phyloP scores from a whole-genome alignment of 2,329 filamentous ascomycete species.

The Ciborinia camelliae region DNA sequence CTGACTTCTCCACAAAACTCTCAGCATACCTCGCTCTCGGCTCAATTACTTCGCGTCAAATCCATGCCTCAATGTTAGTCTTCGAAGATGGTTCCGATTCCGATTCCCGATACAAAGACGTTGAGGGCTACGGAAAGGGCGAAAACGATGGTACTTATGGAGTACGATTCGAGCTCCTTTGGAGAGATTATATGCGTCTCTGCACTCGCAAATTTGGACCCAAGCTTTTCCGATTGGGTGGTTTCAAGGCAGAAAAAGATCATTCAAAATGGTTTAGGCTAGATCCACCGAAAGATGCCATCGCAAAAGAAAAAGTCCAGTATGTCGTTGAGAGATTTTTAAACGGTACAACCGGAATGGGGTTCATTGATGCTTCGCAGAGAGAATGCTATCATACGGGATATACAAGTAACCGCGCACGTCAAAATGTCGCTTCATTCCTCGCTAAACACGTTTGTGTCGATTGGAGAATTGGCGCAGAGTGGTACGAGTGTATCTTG shows the following conservation, averaged over 20 bases:
- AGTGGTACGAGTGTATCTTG: conserved; percentile 76
- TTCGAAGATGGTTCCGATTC: conserved; percentile 61
- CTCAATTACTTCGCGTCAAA: conserved; percentile 67
- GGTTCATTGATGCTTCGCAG: conserved; percentile 73
- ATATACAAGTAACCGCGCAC: conserved; percentile 72
- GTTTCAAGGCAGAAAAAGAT: conserved; percentile 51
- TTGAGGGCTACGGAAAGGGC: conserved; percentile 57
- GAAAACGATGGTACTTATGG: conserved; percentile 69
- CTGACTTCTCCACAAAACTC: conserved; percentile 72
- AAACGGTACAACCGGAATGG: conserved; percentile 68
- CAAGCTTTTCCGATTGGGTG: conserved; percentile 61
- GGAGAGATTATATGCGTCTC: conserved; percentile 79
- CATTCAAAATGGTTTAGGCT: conserved; percentile 25
- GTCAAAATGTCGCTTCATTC: conserved; percentile 75
- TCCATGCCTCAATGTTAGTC: conserved; percentile 63
- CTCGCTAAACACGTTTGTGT: conserved; percentile 69
- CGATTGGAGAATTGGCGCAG: conserved; percentile 77
- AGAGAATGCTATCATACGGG: conserved; percentile 72
- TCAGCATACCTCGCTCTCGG: conserved; percentile 71
- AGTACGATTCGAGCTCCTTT: conserved; percentile 70
- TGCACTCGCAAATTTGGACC: conserved; percentile 67
- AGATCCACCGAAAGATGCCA: conserved; percentile 26
- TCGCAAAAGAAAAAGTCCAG: conserved; percentile 43
- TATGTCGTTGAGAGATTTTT: conserved; percentile 57
- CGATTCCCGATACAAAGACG: conserved; percentile 27